A percentile compares a stretch with the other conserved stretches of the same genome.
These are phyloP conservation scores for Lentinula lateritia DNA, from an alignment of 768 basidiomycete genomes.

Conservation along the genomic window DNA sequence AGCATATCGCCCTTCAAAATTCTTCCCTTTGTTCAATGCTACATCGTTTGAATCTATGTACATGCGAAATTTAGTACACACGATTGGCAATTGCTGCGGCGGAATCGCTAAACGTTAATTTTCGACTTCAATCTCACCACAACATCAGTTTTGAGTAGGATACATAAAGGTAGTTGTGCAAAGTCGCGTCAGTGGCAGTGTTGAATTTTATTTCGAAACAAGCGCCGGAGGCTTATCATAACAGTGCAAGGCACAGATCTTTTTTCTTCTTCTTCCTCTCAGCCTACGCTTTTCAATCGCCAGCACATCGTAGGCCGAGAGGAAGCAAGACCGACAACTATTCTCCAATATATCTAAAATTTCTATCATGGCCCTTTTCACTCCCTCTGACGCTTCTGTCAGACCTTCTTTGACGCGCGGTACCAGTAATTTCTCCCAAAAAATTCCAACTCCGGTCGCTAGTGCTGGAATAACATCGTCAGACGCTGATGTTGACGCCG, in stretches of 20 bases:
- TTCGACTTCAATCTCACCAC: too few relatives aligned
- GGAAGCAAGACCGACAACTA: slow-evolving; percentile 35
- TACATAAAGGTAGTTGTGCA: too few relatives aligned
- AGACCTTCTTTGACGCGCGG: slow-evolving; percentile 43
- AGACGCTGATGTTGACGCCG: slow-evolving; percentile 43
- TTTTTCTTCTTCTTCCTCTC: slow-evolving; percentile 44
- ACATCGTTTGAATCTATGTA: too few relatives aligned
- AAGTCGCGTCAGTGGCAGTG: background rate
- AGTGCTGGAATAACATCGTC: slow-evolving; percentile 29
- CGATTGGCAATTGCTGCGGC: too few relatives aligned
- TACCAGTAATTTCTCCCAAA: slow-evolving; percentile 29
- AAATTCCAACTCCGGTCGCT: slow-evolving; percentile 11
- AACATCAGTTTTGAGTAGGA: too few relatives aligned
- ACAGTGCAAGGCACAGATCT: slow-evolving; percentile 10
- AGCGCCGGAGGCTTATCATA: background rate
- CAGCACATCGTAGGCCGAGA: slow-evolving; percentile 32
- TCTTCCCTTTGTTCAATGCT: too few relatives aligned
- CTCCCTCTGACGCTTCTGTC: slow-evolving; percentile 18
- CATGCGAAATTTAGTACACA: too few relatives aligned
- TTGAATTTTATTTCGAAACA: background rate
- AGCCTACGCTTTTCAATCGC: slow-evolving; percentile 33
- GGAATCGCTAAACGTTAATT: too few relatives aligned
- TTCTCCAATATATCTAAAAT: background rate
- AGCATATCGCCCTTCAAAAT: too few relatives aligned
- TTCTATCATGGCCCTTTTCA: slow-evolving; percentile 13